These are phyloP conservation scores for Tillandsia leiboldiana DNA, from an alignment of 176 grass and related monocot genomes.

Conservation along the genomic window DNA sequence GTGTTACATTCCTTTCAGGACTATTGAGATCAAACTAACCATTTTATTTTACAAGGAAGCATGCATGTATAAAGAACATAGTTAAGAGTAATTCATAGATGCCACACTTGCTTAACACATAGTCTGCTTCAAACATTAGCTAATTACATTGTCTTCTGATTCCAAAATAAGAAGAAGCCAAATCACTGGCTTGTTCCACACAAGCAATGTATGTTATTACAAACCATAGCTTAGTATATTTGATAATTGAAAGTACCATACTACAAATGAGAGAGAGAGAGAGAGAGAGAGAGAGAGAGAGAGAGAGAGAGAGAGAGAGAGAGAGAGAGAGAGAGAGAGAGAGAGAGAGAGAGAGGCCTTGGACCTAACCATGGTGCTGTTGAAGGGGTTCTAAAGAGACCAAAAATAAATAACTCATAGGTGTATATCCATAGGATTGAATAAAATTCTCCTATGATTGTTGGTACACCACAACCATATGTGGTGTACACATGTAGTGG, in stretches of 20 bases:
- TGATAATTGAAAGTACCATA: neutral
- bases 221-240: neutral
- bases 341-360: neutral
- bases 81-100: no score
- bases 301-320: neutral
- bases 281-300: neutral
- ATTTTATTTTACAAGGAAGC: no score
- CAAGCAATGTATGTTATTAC: neutral
- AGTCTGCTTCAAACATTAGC: neutral
- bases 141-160: neutral
- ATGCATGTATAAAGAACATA: no score
- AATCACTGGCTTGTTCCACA: neutral
- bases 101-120: no score
- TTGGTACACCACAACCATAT: neutral
- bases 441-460: neutral
- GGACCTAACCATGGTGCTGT: neutral
- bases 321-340: neutral
- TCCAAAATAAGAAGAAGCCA: neutral
- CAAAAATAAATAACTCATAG: neutral
- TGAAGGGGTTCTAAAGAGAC: neutral
- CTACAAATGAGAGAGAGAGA: neutral
- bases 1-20: no score
- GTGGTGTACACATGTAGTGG: neutral
- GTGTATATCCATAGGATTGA: no score
- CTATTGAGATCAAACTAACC: no score